Percentiles rank a stretch among this genome's conserved stretches.
Evolutionary conservation across 1,284 basidiomycete genomes (phyloP).

Genomic region (Laetiporus sulphureus): DNA sequence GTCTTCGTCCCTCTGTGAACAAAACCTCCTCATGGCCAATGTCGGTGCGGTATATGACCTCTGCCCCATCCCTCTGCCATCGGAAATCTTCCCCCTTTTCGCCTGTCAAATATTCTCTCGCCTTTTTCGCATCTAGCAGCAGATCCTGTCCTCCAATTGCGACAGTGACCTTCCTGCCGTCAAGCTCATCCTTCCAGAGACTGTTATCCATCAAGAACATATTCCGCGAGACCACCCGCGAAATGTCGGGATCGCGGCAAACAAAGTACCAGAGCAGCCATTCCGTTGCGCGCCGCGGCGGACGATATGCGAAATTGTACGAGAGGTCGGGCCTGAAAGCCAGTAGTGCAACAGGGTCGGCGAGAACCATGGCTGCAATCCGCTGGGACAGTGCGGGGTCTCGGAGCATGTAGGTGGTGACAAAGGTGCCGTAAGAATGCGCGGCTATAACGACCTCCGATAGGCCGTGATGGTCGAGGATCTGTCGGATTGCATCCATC

Average conservation of each 20-base stretch:
- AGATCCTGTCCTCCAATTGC: slow-evolving; percentile 45
- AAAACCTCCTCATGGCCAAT: background rate
- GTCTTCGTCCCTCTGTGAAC: no score
- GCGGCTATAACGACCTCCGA: slow-evolving; percentile 33
- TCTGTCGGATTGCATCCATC: slow-evolving; percentile 24
- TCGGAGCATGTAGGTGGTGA: slow-evolving; percentile 36
- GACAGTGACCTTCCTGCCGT: slow-evolving; percentile 22
- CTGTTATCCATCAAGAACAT: slow-evolving; percentile 54
- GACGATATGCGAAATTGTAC: slow-evolving; percentile 50
- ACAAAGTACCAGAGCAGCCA: no score
- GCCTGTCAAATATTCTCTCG: slow-evolving; percentile 43
- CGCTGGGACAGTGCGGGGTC: slow-evolving; percentile 17
- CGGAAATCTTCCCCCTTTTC: background rate
- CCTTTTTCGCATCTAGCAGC: slow-evolving; percentile 39
- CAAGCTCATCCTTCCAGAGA: slow-evolving; percentile 46
- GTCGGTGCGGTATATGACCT: background rate
- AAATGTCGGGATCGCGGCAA: slow-evolving; percentile 46
- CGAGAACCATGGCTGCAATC: slow-evolving; percentile 34
- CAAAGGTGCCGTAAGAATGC: slow-evolving; percentile 51
- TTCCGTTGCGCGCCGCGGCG: slow-evolving; percentile 52
- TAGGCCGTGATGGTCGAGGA: slow-evolving; percentile 34
- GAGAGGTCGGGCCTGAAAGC: slow-evolving; percentile 48
- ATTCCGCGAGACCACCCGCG: slow-evolving; percentile 40
- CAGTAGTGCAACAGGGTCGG: slow-evolving; percentile 52
- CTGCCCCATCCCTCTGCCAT: background rate